Evolutionary conservation across 2,329 filamentous ascomycete species (phyloP).

Genomic region (Pestalotiopsis sp.): DNA sequence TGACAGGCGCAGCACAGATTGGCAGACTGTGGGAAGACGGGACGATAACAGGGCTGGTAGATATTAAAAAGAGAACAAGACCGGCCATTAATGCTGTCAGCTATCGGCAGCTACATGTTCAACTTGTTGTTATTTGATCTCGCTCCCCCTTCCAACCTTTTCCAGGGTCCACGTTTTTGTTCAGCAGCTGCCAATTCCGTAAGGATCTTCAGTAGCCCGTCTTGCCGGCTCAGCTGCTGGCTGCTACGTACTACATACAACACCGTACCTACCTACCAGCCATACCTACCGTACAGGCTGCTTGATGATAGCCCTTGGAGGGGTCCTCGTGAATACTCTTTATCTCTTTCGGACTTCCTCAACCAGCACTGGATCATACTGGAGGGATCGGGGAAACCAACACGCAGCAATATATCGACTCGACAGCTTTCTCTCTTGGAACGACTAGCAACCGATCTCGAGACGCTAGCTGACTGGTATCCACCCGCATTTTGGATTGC

Average conservation of each 20-base stretch:
- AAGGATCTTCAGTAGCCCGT: constrained; percentile 2
- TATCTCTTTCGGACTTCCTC: constrained; percentile 11
- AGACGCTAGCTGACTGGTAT: not conserved
- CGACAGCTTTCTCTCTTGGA: not conserved
- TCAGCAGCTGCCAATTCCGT: constrained; percentile 8
- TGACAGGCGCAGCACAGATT: not conserved
- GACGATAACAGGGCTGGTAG: not conserved
- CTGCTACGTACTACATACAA: too few relatives aligned
- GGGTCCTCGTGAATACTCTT: constrained; percentile 2
- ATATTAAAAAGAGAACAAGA: constrained; percentile 11
- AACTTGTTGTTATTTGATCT: not conserved
- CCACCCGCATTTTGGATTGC: not conserved
- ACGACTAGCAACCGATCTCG: not conserved
- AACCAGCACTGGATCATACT: constrained; percentile 8
- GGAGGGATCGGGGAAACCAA: not conserved
- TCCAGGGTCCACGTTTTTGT: constrained; percentile 8
- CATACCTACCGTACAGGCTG: not conserved
- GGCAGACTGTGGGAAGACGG: not conserved
- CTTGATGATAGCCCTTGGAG: not conserved
- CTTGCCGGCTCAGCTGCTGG: not conserved
- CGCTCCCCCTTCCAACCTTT: not conserved
- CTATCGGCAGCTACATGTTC: not conserved
- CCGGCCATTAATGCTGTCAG: constrained; percentile 6
- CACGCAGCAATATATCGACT: not conserved
- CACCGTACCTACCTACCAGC: not conserved